A percentile compares a stretch with the other conserved stretches of the same genome.
phyloP scores from a whole-genome alignment of 2,329 filamentous ascomycete genomes.

The Rutstroemia sp. region DNA sequence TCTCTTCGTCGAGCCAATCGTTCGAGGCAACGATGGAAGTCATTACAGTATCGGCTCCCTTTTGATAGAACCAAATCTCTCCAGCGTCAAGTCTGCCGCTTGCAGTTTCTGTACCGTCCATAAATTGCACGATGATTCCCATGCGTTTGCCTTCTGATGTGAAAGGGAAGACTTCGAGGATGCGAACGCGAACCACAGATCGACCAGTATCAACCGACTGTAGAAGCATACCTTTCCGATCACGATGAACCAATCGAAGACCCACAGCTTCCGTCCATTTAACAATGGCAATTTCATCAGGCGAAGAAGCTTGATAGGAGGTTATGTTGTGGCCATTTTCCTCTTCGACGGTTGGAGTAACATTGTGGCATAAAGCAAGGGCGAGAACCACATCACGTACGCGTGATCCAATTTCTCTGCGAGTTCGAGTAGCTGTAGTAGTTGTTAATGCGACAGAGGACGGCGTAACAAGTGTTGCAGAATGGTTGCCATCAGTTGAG shows the following conservation, averaged over 20 bases:
- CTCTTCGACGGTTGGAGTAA: constrained; percentile 84
- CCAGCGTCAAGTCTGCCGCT: constrained; percentile 45
- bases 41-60: constrained; percentile 98
- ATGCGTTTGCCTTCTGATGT: constrained; percentile 97
- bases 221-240: constrained; percentile 78
- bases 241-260: constrained; percentile 73
- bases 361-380: constrained; percentile 91
- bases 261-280: constrained; percentile 92
- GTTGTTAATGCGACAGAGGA: constrained; percentile 57
- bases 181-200: constrained; percentile 73
- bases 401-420: constrained; percentile 86
- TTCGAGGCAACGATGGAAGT: constrained; percentile 89
- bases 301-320: constrained; percentile 92
- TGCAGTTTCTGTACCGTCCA: constrained; percentile 46
- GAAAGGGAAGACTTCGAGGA: constrained; percentile 93
- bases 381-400: constrained; percentile 91
- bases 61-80: constrained; percentile 98
- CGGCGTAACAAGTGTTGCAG: constrained; percentile 59
- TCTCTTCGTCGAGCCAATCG: constrained; percentile 98
- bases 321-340: constrained; percentile 69
- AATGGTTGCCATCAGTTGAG: constrained; percentile 38
- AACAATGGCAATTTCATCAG: constrained; percentile 97
- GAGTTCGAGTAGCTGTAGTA: constrained; percentile 66
- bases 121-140: constrained; percentile 91
- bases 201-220: constrained; percentile 69